phyloP scores from a whole-genome alignment of 805 yeast genomes.

The Saturnispora mendoncae region DNA sequence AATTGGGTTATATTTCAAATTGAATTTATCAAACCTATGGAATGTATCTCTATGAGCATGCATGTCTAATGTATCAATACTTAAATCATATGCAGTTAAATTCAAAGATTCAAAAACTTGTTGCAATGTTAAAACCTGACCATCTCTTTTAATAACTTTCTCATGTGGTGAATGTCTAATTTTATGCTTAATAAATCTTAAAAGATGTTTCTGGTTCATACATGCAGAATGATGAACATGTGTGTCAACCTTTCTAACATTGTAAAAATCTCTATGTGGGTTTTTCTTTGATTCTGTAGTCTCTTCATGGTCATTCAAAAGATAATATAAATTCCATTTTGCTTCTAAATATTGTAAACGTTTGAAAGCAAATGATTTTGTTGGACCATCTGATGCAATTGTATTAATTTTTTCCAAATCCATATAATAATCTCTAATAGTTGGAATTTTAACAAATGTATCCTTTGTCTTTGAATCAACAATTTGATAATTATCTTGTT shows the following conservation, averaged over 20 bases:
- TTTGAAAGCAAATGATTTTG: slow-evolving; percentile 91
- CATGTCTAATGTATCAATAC: slow-evolving; percentile 97
- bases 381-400: slow-evolving; percentile 88
- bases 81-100: slow-evolving; percentile 86
- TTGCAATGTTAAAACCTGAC: slow-evolving; percentile 72
- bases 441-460: slow-evolving; percentile 59
- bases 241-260: slow-evolving; percentile 93
- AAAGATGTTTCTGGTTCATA: slow-evolving; percentile 95
- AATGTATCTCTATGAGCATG: slow-evolving; percentile 98
- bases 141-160: slow-evolving; percentile 90
- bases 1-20: slow-evolving; percentile 92
- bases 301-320: slow-evolving; percentile 89
- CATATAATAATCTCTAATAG: slow-evolving; percentile 72
- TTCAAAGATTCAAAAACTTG: slow-evolving; percentile 88
- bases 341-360: slow-evolving; percentile 92
- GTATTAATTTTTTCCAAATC: slow-evolving; percentile 70
- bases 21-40: slow-evolving; percentile 96
- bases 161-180: slow-evolving; percentile 81
- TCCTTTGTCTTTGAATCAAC: slow-evolving; percentile 24
- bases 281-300: slow-evolving; percentile 81
- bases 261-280: slow-evolving; percentile 96
- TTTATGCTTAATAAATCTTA: slow-evolving; percentile 91
- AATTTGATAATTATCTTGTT: slow-evolving; percentile 59
- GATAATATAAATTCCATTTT: slow-evolving; percentile 84
- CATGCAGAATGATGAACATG: slow-evolving; percentile 99